Evolutionary conservation across 306 rosid species (phyloP), one percentile per base, ranked within the genome.

Genomic region (Glycine tomentella): DNA sequence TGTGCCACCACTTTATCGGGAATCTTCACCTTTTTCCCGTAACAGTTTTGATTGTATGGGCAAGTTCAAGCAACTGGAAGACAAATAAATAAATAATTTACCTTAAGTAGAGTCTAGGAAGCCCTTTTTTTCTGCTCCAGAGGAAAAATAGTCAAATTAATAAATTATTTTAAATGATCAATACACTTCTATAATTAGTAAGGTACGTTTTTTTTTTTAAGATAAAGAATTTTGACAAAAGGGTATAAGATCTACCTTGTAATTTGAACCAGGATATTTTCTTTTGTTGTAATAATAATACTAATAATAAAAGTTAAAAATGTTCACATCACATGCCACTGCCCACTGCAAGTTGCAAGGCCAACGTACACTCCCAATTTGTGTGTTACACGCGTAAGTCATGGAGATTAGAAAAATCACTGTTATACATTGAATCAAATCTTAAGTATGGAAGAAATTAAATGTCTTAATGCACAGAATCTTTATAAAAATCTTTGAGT

Each of bases 361-460:
- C 63, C 77, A 68, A n/a, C 46, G 49, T 70, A 59, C 72, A 36
- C 33, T 73, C 7, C 56, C 56, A n/a, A 10, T 9, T 13, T 49
- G 20, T 31, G 80, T 38, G 56, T 70, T 58, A 40, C 76, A 53
- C 65, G 58, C 6, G 68, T 1, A 5, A 64, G 79, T 70, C 46
- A 76, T 77, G 11, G 70, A 51, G 80, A 79, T 50, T 59, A 36
- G 59, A 72, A 67, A 25, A 59, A 76, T 75, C 69, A 58, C 11
- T 75, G 7, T 42, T 13, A 61, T 83, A 59, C 85, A 78, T 48
- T 49, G 85, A 78, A 85, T 44, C 82, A 73, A 57, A 79, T 76
- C 75, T 86, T 9, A 33, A 0, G 69, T 68, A 44, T 34, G 3
- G 72, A 62, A 79, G 34, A 79, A 69, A 70, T 48, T 48, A 7